Conservation (phyloP, 192 early-diverging fungal genomes). For the Chytriomyces sp. region DNA sequence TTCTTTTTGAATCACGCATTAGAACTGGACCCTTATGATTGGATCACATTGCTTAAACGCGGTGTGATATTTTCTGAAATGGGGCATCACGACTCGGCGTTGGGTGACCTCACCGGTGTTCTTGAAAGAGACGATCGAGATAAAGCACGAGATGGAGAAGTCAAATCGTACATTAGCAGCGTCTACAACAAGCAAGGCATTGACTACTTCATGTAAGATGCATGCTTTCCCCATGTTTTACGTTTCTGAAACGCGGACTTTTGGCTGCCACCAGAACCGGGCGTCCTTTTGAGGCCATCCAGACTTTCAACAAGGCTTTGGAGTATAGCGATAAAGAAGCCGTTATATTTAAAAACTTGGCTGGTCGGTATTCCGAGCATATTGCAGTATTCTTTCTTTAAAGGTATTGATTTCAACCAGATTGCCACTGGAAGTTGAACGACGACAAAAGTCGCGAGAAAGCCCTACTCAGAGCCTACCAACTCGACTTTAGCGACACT, state of each 20-base stretch:
- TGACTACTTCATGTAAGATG: constrained; percentile 40
- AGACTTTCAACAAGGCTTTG: constrained; percentile 41
- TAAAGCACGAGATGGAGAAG: constrained; percentile 43
- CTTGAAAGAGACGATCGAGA: constrained; percentile 31
- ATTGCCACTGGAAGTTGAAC: constrained; percentile 32
- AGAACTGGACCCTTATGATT: constrained; percentile 56
- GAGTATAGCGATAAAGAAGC: constrained; percentile 38
- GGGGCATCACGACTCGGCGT: constrained; percentile 51
- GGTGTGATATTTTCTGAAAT: constrained; percentile 53
- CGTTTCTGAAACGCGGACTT: constrained; percentile 9
- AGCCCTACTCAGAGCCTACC: constrained; percentile 26
- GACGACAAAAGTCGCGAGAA: constrained; percentile 21
- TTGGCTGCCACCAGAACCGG: background rate
- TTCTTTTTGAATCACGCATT: constrained; percentile 55
- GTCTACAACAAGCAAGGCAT: constrained; percentile 54
- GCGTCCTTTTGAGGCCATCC: constrained; percentile 34
- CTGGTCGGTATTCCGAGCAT: constrained; percentile 24
- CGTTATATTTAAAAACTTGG: constrained; percentile 51
- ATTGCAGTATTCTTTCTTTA: background rate
- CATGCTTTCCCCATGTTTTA: background rate
- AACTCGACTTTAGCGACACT: constrained; percentile 37
- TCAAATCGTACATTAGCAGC: constrained; percentile 44
- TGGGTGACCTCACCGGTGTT: constrained; percentile 50
- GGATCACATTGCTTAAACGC: constrained; percentile 47
- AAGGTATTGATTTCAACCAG: constrained; percentile 8